phyloP scores from a whole-genome alignment of 306 rosid genomes.

The Dalbergia oliveri region DNA sequence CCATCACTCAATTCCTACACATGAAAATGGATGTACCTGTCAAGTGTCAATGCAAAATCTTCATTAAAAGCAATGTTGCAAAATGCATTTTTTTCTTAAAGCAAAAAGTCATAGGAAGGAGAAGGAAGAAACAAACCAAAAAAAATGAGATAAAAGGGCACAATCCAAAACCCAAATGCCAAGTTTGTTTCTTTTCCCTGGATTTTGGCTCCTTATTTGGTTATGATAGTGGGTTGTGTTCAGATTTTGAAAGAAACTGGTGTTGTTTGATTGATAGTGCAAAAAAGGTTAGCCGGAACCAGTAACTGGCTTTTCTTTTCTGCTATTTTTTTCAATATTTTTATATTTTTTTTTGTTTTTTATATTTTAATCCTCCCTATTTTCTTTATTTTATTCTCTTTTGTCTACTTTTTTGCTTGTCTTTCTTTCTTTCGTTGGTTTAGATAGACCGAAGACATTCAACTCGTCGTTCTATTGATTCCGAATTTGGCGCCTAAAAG shows the following conservation, averaged over 20 bases:
- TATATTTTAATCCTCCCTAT: not conserved
- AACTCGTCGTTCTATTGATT: slow-evolving; percentile 56
- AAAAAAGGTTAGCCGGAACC: slow-evolving; percentile 66
- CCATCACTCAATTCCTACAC: slow-evolving; percentile 39
- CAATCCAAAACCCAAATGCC: slow-evolving; percentile 39
- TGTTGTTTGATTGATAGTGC: slow-evolving; percentile 71
- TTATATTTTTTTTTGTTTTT: not conserved
- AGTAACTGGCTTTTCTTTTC: slow-evolving; percentile 54
- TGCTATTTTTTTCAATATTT: slow-evolving; percentile 17
- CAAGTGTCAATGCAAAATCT: slow-evolving; percentile 49
- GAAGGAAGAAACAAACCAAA: slow-evolving; percentile 4
- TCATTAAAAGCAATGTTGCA: slow-evolving; percentile 31
- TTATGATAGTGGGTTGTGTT: slow-evolving; percentile 48
- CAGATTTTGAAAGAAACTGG: slow-evolving; percentile 56
- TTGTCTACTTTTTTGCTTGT: slow-evolving; percentile 20
- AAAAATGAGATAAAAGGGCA: not conserved
- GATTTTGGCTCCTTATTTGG: slow-evolving; percentile 49
- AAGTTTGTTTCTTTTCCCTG: slow-evolving; percentile 52
- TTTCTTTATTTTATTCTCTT: slow-evolving; percentile 33
- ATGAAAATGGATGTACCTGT: slow-evolving; percentile 6
- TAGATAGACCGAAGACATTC: slow-evolving; percentile 61
- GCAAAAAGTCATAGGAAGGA: slow-evolving; percentile 41
- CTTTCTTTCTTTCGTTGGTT: slow-evolving; percentile 53
- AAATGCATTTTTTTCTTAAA: slow-evolving; percentile 38
- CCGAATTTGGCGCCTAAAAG: slow-evolving; percentile 87